Evolutionary conservation across 495 filamentous ascomycete species (phyloP).

Genomic region (Cairneyella variabilis): DNA sequence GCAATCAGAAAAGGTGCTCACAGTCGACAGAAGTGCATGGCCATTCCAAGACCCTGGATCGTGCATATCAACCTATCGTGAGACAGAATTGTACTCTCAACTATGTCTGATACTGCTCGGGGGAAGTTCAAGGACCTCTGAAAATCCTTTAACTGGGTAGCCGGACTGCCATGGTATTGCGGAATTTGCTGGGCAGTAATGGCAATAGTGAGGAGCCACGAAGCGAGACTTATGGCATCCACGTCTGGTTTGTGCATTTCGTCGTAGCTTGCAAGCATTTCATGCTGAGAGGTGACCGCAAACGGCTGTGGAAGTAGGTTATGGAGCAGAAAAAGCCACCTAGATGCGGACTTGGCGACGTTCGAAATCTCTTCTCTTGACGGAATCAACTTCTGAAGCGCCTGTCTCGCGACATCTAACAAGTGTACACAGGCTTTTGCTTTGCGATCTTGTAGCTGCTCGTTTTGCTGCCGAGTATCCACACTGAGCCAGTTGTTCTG

Average conservation of each 20-base stretch:
- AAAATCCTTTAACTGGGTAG: background rate
- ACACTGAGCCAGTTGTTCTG: slow-evolving; percentile 21
- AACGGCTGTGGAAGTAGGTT: slow-evolving; percentile 9
- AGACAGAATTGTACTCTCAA: slow-evolving; percentile 5
- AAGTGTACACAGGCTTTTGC: background rate
- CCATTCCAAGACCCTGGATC: slow-evolving; percentile 3
- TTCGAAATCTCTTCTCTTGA: slow-evolving; percentile 6
- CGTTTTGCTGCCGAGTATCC: background rate
- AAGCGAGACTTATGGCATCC: slow-evolving; percentile 10
- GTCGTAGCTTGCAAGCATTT: slow-evolving; percentile 13
- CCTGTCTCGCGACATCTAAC: slow-evolving; percentile 6
- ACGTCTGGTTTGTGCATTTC: slow-evolving; percentile 12
- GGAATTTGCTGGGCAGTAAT: slow-evolving; percentile 11
- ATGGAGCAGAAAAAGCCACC: slow-evolving; percentile 14
- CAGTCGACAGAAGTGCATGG: slow-evolving; percentile 9
- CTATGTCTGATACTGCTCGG: slow-evolving; percentile 1
- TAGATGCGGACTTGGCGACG: slow-evolving; percentile 5
- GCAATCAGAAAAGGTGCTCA: background rate
- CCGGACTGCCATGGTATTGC: background rate
- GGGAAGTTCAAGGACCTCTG: background rate
- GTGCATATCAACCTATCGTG: slow-evolving; percentile 10
- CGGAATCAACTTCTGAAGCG: slow-evolving; percentile 12
- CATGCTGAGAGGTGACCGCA: background rate
- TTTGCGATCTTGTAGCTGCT: slow-evolving; percentile 2
- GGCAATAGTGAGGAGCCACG: slow-evolving; percentile 13